Evolutionary conservation across 805 yeast genomes (phyloP), one percentile per base, ranked within the genome.

Genomic region (Osmozyma mogii): DNA sequence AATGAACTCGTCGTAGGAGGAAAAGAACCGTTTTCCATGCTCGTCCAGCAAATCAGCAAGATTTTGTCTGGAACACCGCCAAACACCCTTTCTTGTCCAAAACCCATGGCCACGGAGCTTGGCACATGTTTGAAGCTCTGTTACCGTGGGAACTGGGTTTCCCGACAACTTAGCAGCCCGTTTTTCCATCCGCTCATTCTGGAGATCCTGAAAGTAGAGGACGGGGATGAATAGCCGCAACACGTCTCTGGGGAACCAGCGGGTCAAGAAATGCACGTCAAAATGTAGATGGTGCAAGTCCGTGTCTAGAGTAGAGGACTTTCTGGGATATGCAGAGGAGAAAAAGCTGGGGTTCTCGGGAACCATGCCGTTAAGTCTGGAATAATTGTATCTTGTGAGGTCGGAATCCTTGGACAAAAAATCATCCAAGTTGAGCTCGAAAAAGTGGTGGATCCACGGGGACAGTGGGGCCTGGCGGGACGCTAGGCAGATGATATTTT

Each of bases 191-290:
- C 30, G 26, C n/a, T 34, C 27, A 13, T 36, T 20, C 25, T 32
- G 32, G 9, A 41, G 15, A 11, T 46, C 48, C 18, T 37, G 39
- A 25, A 46, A 43, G 28, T 46, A 46, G 6, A 44, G 13, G 4
- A 44, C 43, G 4, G 49, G 48, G 15, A 46, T 37, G 15, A 46
- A 24, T 7, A 44, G 24, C 19, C 38, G 40, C 6, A 43, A 35
- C 3, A 43, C 22, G 24, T 38, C 40, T 10, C 43, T 25, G 5
- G 49, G 39, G n/a, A 44, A 24, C 48, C 48, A 46, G 15, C 48
- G 25, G 3, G 45, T 36, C 7, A 46, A 22, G 14, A 39, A 33
- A 15, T 43, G 49, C 24, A 34, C 30, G 19, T 43, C 41, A 15
- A 39, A 31, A 17, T 27, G 31, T 4, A 35, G 21, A 21, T 44